Evolutionary conservation across 768 basidiomycete genomes (phyloP).

Genomic region (Trichaptum fuscoviolaceum): DNA sequence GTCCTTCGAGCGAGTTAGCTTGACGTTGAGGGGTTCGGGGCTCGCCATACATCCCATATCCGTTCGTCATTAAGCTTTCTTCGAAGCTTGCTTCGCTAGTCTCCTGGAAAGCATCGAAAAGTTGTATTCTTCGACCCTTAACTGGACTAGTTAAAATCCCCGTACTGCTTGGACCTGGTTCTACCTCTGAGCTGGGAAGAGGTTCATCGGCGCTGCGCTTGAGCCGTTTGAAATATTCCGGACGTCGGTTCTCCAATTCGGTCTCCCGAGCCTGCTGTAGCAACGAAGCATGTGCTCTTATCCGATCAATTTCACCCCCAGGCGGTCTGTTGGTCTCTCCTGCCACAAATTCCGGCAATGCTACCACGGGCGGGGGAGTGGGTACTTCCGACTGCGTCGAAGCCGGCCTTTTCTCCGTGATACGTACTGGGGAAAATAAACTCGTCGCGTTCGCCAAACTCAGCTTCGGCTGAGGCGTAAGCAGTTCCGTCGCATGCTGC

Average conservation of each 20-base stretch:
- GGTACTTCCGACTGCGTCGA: background rate
- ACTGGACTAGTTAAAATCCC: conserved; percentile 66
- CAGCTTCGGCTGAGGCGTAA: background rate
- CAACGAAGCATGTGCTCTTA: background rate
- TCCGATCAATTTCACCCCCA: background rate
- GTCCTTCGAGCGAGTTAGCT: conserved; percentile 2
- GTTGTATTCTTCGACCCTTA: conserved; percentile 65
- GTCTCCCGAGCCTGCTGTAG: background rate
- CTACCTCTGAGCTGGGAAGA: conserved; percentile 9
- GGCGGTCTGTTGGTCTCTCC: background rate
- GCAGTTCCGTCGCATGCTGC: background rate
- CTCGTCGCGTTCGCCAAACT: background rate
- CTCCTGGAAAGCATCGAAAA: conserved; percentile 56
- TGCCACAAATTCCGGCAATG: background rate
- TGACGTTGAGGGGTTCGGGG: conserved; percentile 13
- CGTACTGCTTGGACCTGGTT: conserved; percentile 24
- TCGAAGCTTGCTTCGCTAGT: conserved; percentile 83
- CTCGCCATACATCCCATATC: conserved; percentile 62
- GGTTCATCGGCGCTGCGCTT: conserved; percentile 44
- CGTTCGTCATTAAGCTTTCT: conserved; percentile 77
- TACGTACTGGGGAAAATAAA: background rate
- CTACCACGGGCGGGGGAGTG: background rate
- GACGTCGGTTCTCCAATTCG: conserved; percentile 48
- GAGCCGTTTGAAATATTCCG: conserved; percentile 64
- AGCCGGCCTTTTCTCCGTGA: background rate